Conservation (phyloP, 2,329 filamentous ascomycete genomes). For the Elsinoe ampelina region DNA sequence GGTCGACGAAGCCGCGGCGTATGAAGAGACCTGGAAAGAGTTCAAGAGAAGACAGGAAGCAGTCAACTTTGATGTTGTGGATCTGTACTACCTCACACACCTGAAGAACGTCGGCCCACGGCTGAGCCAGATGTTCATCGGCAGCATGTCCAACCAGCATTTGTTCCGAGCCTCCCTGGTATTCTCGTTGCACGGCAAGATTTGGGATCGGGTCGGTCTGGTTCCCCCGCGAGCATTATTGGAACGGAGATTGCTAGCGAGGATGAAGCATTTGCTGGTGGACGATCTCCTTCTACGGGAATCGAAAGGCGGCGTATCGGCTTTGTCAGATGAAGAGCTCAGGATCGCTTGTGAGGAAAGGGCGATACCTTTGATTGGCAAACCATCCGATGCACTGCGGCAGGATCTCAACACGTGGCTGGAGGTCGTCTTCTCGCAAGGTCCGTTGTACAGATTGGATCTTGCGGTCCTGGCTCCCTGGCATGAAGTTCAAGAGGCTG, state of each 20-base stretch:
- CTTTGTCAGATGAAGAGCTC: conserved; percentile 34
- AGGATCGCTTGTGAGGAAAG: conserved; percentile 30
- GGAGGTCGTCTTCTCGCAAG: conserved; percentile 11
- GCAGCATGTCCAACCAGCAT: neutral
- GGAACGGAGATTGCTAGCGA: conserved; percentile 42
- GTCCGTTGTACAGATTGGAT: neutral
- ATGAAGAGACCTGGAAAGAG: neutral
- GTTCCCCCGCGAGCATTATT: conserved; percentile 44
- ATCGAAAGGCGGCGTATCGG: conserved; percentile 52
- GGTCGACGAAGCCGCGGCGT: neutral
- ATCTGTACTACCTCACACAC: neutral
- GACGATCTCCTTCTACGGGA: conserved; percentile 61
- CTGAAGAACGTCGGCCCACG: neutral
- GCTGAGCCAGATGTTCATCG: neutral
- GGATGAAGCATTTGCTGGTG: conserved; percentile 53
- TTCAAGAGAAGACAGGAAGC: neutral
- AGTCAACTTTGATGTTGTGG: neutral
- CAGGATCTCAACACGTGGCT: conserved; percentile 33
- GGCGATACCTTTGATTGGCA: conserved; percentile 26
- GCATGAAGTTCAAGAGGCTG: neutral
- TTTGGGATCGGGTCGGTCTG: conserved; percentile 38
- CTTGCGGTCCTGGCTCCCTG: neutral
- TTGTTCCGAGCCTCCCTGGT: conserved; percentile 24
- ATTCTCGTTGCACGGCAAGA: conserved; percentile 32
- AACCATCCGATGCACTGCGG: conserved; percentile 21